These are phyloP conservation scores for Fusarium fracticaudum DNA, from an alignment of 2,329 filamentous ascomycete species.

Conservation along the genomic window DNA sequence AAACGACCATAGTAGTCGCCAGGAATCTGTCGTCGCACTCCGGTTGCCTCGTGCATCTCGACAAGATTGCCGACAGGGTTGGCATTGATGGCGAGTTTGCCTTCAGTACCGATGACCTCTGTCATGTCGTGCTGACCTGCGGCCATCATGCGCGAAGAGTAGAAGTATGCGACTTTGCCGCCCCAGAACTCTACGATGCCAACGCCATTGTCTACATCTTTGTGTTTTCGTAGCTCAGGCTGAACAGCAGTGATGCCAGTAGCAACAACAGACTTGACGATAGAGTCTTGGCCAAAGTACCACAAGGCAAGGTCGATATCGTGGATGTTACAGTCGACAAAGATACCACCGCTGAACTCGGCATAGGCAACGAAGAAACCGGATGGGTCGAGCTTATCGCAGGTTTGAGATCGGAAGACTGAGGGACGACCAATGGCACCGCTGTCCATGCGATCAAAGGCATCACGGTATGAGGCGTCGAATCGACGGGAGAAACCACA, in stretches of 20 bases:
- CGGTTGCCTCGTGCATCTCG: conserved; percentile 61
- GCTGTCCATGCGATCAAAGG: conserved; percentile 59
- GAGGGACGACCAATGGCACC: conserved; percentile 69
- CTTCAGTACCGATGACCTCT: conserved; percentile 73
- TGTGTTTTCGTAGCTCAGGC: conserved; percentile 46
- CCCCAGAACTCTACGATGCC: conserved; percentile 74
- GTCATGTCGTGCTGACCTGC: conserved; percentile 74
- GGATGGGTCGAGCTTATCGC: conserved; percentile 71
- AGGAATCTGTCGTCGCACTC: conserved; percentile 67
- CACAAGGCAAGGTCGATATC: conserved; percentile 62
- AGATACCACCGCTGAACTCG: conserved; percentile 72
- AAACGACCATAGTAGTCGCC: conserved; percentile 72
- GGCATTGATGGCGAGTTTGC: conserved; percentile 69
- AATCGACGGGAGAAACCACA: conserved; percentile 57
- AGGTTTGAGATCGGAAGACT: conserved; percentile 73
- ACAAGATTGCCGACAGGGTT: conserved; percentile 66
- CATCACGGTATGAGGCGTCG: conserved; percentile 72
- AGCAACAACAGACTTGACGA: conserved; percentile 46
- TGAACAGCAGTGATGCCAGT: conserved; percentile 47
- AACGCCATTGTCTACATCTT: conserved; percentile 47
- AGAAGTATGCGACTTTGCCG: conserved; percentile 72
- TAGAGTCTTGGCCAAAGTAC: conserved; percentile 47
- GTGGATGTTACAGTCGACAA: conserved; percentile 77
- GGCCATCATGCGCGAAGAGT: conserved; percentile 74
- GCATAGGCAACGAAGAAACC: conserved; percentile 77